A percentile compares a stretch with the other conserved stretches of the same genome.
phyloP scores from a whole-genome alignment of 257 asterid genomes.

The Henckelia pumila region DNA sequence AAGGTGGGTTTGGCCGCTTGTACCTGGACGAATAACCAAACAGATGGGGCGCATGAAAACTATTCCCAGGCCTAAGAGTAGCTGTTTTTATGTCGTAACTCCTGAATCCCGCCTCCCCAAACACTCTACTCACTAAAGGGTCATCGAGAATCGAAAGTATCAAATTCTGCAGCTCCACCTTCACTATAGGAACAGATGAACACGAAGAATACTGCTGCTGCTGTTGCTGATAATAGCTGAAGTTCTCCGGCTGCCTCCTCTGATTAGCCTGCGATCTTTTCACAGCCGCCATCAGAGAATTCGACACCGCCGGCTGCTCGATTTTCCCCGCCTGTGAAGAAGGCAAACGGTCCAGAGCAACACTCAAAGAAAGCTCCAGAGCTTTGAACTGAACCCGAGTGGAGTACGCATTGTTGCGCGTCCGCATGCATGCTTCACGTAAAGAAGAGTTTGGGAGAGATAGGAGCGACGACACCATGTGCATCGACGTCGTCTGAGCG shows the following conservation, averaged over 20 bases:
- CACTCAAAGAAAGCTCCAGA: constrained; percentile 72
- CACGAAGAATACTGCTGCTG: constrained; percentile 40
- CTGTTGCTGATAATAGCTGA: constrained; percentile 61
- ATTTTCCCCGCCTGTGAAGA: constrained; percentile 34
- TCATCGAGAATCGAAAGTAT: constrained; percentile 77
- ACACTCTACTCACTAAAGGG: constrained; percentile 80
- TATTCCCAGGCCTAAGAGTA: constrained; percentile 48
- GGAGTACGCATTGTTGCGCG: constrained; percentile 66
- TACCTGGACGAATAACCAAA: constrained; percentile 53
- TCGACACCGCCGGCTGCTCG: constrained; percentile 81
- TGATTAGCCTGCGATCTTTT: constrained; percentile 88
- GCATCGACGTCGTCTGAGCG: constrained; percentile 88
- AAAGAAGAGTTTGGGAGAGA: constrained; percentile 63
- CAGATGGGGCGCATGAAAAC: constrained; percentile 41
- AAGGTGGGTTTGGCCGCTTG: constrained; percentile 53
- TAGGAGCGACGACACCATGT: constrained; percentile 71
- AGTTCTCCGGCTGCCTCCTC: constrained; percentile 80
- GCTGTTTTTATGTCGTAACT: constrained; percentile 82
- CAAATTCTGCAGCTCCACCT: constrained; percentile 76
- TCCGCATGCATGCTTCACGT: constrained; percentile 77
- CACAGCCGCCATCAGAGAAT: constrained; percentile 88
- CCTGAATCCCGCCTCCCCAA: constrained; percentile 85
- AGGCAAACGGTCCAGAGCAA: constrained; percentile 71
- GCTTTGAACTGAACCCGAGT: constrained; percentile 76
- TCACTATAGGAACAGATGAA: constrained; percentile 58